These are phyloP conservation scores for Tolypocladium tropicale DNA, from an alignment of 2,329 filamentous ascomycete species.

Conservation along the genomic window DNA sequence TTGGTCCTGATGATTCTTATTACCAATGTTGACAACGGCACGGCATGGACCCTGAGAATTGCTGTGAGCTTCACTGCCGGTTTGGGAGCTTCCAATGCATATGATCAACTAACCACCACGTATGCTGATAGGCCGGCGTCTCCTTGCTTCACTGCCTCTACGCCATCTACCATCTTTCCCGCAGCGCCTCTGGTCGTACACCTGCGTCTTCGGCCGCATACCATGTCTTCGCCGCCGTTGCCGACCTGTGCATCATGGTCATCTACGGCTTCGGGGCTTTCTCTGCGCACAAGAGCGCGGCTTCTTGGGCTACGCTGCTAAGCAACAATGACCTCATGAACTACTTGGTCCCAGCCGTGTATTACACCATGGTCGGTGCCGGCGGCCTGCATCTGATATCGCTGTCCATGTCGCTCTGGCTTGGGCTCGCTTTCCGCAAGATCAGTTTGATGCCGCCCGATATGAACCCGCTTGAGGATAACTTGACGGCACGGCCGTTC, in stretches of 20 bases:
- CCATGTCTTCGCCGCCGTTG: conserved; percentile 69
- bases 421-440: conserved; percentile 69
- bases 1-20: conserved; percentile 71
- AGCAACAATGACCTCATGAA: conserved; percentile 41
- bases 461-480: conserved; percentile 86
- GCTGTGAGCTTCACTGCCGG: conserved; percentile 43
- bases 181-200: conserved; percentile 59
- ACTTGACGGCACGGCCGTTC: conserved; percentile 59
- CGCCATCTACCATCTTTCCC: conserved; percentile 68
- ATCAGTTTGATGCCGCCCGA: conserved; percentile 79
- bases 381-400: conserved; percentile 63
- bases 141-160: conserved; percentile 65
- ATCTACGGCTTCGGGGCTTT: conserved; percentile 47
- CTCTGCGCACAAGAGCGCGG: conserved; percentile 31
- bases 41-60: conserved; percentile 68
- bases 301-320: conserved; percentile 60
- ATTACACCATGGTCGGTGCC: conserved; percentile 54
- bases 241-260: conserved; percentile 50
- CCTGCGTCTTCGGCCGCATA: conserved; percentile 80
- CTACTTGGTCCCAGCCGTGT: conserved; percentile 55
- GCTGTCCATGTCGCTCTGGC: conserved; percentile 60
- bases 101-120: background rate
- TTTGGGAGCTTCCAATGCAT: background rate
- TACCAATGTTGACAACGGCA: conserved; percentile 50
- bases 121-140: conserved; percentile 55